Conservation (phyloP, 805 yeast species). For the Metschnikowia bowlesiae region DNA sequence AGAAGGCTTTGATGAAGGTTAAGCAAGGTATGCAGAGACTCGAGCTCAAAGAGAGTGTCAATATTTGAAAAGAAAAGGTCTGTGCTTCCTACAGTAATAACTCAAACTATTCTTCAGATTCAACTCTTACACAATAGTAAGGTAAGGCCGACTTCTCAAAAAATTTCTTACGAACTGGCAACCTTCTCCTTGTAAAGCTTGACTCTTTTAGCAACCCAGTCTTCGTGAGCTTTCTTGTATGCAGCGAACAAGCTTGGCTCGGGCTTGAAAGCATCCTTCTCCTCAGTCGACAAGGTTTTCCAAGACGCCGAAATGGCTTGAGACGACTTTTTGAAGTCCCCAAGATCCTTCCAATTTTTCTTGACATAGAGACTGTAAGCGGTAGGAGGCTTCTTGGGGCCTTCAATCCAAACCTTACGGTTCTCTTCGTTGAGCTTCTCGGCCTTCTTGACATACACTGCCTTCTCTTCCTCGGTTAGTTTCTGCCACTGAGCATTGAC, state of each 20-base stretch:
- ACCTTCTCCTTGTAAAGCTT: slow-evolving; percentile 13
- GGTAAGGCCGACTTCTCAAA: neutral
- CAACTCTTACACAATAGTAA: neutral
- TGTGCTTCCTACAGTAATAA: neutral
- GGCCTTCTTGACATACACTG: slow-evolving; percentile 22
- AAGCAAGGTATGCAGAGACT: neutral
- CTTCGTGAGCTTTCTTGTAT: slow-evolving; percentile 20
- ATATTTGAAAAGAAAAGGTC: neutral
- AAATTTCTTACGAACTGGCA: neutral
- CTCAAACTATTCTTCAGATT: neutral
- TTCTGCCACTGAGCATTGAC: slow-evolving; percentile 22
- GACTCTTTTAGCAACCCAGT: slow-evolving; percentile 31
- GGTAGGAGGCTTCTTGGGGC: slow-evolving; percentile 31
- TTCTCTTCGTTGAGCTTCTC: slow-evolving; percentile 25
- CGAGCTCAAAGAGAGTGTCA: neutral
- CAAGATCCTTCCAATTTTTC: slow-evolving; percentile 24
- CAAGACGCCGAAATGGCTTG: slow-evolving; percentile 28
- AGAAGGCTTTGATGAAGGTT: slow-evolving; percentile 26
- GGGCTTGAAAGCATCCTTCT: slow-evolving; percentile 24
- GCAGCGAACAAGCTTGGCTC: slow-evolving; percentile 17
- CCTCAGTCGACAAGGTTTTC: slow-evolving; percentile 25
- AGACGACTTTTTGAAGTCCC: slow-evolving; percentile 20
- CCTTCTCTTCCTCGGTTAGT: slow-evolving; percentile 28
- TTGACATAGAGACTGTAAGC: slow-evolving; percentile 30
- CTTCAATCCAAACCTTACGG: slow-evolving; percentile 23